Percentiles rank a stretch among this genome's conserved stretches.
These are phyloP conservation scores for Tetracentron sinense DNA, from an alignment of 164 flowering plant species.

Conservation along the genomic window DNA sequence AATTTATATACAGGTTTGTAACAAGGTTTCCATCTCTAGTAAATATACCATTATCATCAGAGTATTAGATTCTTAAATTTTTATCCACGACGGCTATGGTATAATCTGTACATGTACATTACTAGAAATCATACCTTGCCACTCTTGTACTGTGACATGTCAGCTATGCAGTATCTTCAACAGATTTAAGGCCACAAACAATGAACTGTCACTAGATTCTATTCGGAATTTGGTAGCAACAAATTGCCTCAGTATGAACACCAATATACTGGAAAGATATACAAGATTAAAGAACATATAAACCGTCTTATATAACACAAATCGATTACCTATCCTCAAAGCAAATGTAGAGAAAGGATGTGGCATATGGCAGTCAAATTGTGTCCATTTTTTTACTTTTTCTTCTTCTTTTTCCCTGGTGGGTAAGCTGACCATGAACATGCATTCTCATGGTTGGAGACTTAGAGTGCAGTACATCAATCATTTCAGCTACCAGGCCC, in stretches of 20 bases:
- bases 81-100: not conserved
- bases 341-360: not conserved
- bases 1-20: too few relatives aligned
- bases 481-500: too few relatives aligned
- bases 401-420: not conserved
- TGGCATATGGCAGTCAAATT: too few relatives aligned
- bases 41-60: too few relatives aligned
- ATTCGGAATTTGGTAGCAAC: not conserved
- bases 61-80: not conserved
- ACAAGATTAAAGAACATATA: not conserved
- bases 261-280: not conserved
- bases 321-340: not conserved
- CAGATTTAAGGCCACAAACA: slow-evolving; percentile 33
- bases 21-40: too few relatives aligned
- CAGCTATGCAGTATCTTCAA: slow-evolving; percentile 93
- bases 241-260: not conserved
- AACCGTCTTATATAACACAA: not conserved
- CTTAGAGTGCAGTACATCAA: too few relatives aligned
- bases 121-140: slow-evolving; percentile 66
- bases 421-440: too few relatives aligned
- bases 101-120: not conserved
- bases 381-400: too few relatives aligned
- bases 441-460: too few relatives aligned
- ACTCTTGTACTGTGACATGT: slow-evolving; percentile 86
- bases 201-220: slow-evolving; percentile 1